Evolutionary conservation across 73 alveolate species (phyloP).

Genomic region (Diophrys sp.): DNA sequence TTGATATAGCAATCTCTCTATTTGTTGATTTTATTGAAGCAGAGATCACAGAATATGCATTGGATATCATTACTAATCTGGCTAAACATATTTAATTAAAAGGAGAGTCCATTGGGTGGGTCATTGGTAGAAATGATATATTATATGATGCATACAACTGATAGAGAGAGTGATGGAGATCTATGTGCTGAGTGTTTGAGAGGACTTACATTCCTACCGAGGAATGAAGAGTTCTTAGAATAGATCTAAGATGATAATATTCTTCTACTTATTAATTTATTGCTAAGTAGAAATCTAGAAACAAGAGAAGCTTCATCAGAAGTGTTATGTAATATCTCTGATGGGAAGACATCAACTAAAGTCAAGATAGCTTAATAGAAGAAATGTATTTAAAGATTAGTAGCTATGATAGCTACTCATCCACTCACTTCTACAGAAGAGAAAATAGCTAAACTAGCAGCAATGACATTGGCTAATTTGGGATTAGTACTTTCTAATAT

Average conservation of each 20-base stretch:
- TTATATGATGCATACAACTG: conserved; percentile 57
- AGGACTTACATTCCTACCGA: conserved; percentile 78
- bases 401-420: conserved; percentile 73
- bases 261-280: conserved; percentile 62
- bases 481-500: conserved; percentile 76
- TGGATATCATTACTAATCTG: conserved; percentile 85
- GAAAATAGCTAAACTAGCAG: conserved; percentile 86
- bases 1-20: conserved; percentile 75
- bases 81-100: conserved; percentile 83
- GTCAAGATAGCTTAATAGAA: conserved; percentile 82
- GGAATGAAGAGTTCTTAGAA: conserved; percentile 86
- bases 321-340: conserved; percentile 83
- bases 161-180: conserved; percentile 58
- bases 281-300: conserved; percentile 70
- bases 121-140: conserved; percentile 73
- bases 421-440: conserved; percentile 79
- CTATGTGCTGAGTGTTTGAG: conserved; percentile 88
- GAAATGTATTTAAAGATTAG: conserved; percentile 78
- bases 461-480: conserved; percentile 80
- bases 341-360: conserved; percentile 75
- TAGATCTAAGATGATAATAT: conserved; percentile 77
- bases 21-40: conserved; percentile 75
- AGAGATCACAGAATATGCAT: conserved; percentile 79
- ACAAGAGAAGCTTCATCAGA: conserved; percentile 90
- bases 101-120: conserved; percentile 67